Conservation (phyloP, 2,329 filamentous ascomycete species). For the Aspergillus sp. region DNA sequence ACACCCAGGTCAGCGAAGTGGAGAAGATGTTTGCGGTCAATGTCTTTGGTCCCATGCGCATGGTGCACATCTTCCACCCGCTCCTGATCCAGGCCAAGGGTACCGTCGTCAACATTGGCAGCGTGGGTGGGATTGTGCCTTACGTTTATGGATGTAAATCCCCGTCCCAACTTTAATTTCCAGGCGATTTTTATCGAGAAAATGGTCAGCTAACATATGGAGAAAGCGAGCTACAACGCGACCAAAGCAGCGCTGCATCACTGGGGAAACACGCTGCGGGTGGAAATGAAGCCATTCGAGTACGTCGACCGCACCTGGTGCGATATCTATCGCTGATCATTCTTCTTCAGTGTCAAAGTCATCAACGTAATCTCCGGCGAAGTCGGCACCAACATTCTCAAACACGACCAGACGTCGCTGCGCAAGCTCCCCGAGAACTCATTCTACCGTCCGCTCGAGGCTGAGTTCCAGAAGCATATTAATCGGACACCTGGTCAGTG, state of each 20-base stretch:
- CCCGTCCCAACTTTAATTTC: too few relatives aligned
- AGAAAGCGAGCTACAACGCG: slow-evolving; percentile 13
- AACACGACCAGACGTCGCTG: background rate
- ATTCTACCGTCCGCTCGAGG: background rate
- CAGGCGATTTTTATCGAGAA: too few relatives aligned
- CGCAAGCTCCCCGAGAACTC: background rate
- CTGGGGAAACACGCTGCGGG: slow-evolving; percentile 15
- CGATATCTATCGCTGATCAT: too few relatives aligned
- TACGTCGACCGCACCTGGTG: background rate
- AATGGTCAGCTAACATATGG: too few relatives aligned
- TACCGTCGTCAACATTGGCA: slow-evolving; percentile 32
- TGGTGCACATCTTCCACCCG: slow-evolving; percentile 13
- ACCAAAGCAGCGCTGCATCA: slow-evolving; percentile 17
- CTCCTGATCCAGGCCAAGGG: slow-evolving; percentile 19
- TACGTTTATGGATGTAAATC: slow-evolving; percentile 4
- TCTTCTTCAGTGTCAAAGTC: slow-evolving; percentile 4
- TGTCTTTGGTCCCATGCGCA: slow-evolving; percentile 16
- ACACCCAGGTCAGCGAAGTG: slow-evolving; percentile 4
- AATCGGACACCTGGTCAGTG: background rate
- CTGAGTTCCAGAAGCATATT: background rate
- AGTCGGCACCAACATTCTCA: slow-evolving; percentile 15
- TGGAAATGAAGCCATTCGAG: slow-evolving; percentile 17
- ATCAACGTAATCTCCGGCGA: slow-evolving; percentile 18
- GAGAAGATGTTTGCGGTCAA: slow-evolving; percentile 19
- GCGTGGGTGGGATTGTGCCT: slow-evolving; percentile 20